Percentiles rank a stretch among this genome's conserved stretches.
Evolutionary conservation across 106 monocot genomes (phyloP).

Genomic region (Apostasia ramifera): DNA sequence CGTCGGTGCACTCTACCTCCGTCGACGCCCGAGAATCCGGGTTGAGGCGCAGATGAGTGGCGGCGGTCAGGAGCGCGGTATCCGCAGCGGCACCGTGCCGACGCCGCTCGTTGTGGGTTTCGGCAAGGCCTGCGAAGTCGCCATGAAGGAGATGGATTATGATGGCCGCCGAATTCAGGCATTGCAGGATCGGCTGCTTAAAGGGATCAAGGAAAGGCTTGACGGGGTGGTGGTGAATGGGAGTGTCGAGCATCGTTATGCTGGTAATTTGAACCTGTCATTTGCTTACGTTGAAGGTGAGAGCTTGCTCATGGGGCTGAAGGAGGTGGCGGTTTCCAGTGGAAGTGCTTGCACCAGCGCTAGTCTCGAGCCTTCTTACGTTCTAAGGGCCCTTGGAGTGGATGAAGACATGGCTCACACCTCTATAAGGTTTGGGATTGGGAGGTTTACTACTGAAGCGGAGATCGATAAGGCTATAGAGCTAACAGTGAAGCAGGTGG

Average conservation of each 20-base stretch:
- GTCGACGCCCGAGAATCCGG: conserved; percentile 71
- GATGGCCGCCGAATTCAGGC: conserved; percentile 31
- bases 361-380: conserved; percentile 90
- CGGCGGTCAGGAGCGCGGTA: conserved; percentile 93
- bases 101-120: conserved; percentile 85
- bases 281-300: conserved; percentile 96
- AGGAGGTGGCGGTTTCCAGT: conserved; percentile 97
- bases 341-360: conserved; percentile 98
- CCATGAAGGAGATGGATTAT: conserved; percentile 84
- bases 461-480: conserved; percentile 75
- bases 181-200: conserved; percentile 61
- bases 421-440: conserved; percentile 91
- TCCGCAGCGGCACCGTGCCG: conserved; percentile 89
- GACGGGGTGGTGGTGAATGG: conserved; percentile 86
- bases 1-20: conserved; percentile 78
- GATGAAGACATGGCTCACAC: conserved; percentile 99
- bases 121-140: conserved; percentile 87
- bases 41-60: conserved; percentile 99
- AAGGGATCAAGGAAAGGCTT: conserved; percentile 46
- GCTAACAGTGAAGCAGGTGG: conserved; percentile 76
- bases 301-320: conserved; percentile 90
- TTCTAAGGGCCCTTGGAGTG: conserved; percentile 83
- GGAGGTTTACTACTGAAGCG: conserved; percentile 81
- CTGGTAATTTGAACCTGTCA: conserved; percentile 81
- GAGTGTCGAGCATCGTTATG: conserved; percentile 69